Conservation (phyloP, 441 rosid species). For the Raphanus hybrid region DNA sequence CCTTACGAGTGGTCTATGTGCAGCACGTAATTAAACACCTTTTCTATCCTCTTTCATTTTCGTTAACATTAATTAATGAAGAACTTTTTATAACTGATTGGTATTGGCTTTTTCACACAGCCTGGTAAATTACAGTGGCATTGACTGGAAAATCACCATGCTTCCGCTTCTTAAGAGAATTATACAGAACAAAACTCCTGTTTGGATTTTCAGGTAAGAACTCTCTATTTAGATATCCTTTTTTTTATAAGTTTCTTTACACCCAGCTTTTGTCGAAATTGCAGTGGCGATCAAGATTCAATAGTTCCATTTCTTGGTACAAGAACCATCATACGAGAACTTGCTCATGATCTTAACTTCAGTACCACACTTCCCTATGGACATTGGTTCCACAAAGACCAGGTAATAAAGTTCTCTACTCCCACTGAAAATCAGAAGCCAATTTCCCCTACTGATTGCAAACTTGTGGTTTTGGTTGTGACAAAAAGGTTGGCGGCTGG, state of each 20-base stretch:
- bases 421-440: neutral
- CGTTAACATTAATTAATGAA: neutral
- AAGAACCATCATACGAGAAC: slow-evolving; percentile 71
- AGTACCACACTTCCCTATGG: slow-evolving; percentile 69
- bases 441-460: neutral
- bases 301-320: slow-evolving; percentile 81
- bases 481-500: slow-evolving; percentile 77
- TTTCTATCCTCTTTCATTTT: neutral
- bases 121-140: slow-evolving; percentile 53
- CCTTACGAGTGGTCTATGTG: slow-evolving; percentile 81
- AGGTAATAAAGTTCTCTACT: slow-evolving; percentile 53
- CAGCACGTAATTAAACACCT: slow-evolving; percentile 47
- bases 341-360: slow-evolving; percentile 69
- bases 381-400: slow-evolving; percentile 85
- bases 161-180: neutral
- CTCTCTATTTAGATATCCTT: neutral
- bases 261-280: neutral
- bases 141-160: slow-evolving; percentile 21
- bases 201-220: slow-evolving; percentile 50
- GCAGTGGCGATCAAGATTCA: slow-evolving; percentile 88
- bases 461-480: neutral
- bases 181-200: neutral
- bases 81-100: neutral
- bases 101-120: slow-evolving; percentile 41
- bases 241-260: too few relatives aligned